Evolutionary conservation across 345 rosid species (phyloP), one percentile per base, ranked within the genome.

Genomic region (Salix brachista): DNA sequence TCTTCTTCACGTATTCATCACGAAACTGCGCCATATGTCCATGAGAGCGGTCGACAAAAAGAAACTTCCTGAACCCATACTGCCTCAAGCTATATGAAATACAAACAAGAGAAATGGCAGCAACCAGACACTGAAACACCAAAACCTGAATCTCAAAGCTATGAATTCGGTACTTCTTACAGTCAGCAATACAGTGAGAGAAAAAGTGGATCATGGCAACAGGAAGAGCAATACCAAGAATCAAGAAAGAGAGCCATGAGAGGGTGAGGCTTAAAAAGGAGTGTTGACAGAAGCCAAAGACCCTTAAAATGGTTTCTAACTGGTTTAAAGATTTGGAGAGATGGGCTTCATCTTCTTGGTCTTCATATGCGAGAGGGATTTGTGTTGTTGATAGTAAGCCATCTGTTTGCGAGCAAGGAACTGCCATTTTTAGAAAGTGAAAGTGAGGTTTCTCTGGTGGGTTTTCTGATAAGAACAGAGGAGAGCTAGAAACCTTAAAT

Each of bases 171-270:
- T 64, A 75, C 70, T 65, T 69, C 25, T 75, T 67, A 61, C 78
- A 50, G 23, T 64, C 19, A 3, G 80, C 10, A 2, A 79, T n/a
- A 46, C 83, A 80, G 70, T 19, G 26, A 44, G 79, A 56, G 13
- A 78, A 41, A 2, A n/a, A 3, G 28, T 56, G 3, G 70, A 80
- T 75, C 50, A 78, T 61, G 21, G 66, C 13, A 8, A 73, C 67
- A 3, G 88, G 86, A 72, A 85, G 84, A 65, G 80, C 77, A 67
- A 83, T 34, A 70, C 81, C 83, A 75, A 85, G 75, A 76, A 85
- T 84, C 37, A 85, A 78, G 66, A 83, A 85, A 23, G 58, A 70
- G 41, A 80, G 12, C 88, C 88, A 80, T 4, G 88, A 83, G 69
- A 85, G 61, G 5, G 41, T 4, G 48, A 83, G 16, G 72, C 79